Percentiles rank a stretch among this genome's conserved stretches.
Evolutionary conservation across 2,329 filamentous ascomycete genomes (phyloP).

Genomic region (Sporothrix brasiliensis): DNA sequence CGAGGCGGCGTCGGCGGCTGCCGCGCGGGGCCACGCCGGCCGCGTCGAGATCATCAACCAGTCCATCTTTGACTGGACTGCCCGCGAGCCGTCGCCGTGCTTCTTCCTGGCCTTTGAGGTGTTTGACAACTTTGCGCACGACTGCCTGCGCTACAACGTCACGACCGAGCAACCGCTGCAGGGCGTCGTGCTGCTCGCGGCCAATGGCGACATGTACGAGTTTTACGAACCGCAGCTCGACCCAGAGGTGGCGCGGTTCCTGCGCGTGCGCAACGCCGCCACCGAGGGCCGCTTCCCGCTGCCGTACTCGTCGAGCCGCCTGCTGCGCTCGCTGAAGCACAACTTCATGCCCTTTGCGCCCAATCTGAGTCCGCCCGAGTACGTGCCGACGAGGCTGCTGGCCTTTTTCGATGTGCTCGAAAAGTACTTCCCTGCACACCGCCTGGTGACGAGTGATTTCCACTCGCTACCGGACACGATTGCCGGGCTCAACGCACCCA

Average conservation of each 20-base stretch:
- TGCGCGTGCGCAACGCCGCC: constrained; percentile 81
- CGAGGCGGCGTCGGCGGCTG: constrained; percentile 37
- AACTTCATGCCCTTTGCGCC: constrained; percentile 64
- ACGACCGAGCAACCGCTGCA: constrained; percentile 81
- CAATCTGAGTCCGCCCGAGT: constrained; percentile 83
- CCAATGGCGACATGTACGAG: constrained; percentile 86
- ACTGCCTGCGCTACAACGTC: constrained; percentile 87
- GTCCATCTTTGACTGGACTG: constrained; percentile 92
- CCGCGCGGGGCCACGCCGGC: constrained; percentile 72
- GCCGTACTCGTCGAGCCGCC: constrained; percentile 57
- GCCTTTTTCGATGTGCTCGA: constrained; percentile 93
- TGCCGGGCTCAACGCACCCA: constrained; percentile 83
- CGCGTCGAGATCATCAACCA: constrained; percentile 94
- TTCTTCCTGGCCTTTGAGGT: constrained; percentile 98
- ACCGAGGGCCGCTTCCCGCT: constrained; percentile 65
- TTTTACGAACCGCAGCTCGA: constrained; percentile 85
- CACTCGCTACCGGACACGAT: constrained; percentile 81
- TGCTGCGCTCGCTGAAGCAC: constrained; percentile 64
- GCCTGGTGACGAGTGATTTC: constrained; percentile 89
- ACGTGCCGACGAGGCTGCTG: constrained; percentile 92
- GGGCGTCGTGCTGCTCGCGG: constrained; percentile 84
- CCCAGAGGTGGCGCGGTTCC: constrained; percentile 77
- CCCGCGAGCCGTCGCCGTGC: constrained; percentile 85
- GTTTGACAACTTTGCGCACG: constrained; percentile 97
- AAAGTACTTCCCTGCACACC: constrained; percentile 85